A percentile compares a stretch with the other conserved stretches of the same genome.
phyloP scores from a whole-genome alignment of 2,329 filamentous ascomycete genomes.

The Botrytis fabae region DNA sequence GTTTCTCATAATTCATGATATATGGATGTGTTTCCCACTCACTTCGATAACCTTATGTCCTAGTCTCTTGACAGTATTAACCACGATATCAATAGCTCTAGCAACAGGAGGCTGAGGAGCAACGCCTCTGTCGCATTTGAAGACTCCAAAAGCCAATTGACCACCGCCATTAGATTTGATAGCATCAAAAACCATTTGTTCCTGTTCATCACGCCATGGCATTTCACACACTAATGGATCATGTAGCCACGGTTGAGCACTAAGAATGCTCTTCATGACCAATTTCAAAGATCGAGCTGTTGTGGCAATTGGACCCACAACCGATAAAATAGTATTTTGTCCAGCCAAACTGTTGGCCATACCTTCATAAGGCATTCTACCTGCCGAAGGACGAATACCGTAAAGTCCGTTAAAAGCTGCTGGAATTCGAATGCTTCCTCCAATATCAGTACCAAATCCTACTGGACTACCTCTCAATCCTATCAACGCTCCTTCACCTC shows the following conservation, averaged over 20 bases:
- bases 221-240: constrained; percentile 66
- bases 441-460: constrained; percentile 41
- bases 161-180: constrained; percentile 42
- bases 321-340: constrained; percentile 61
- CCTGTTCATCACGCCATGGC: constrained; percentile 58
- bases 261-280: constrained; percentile 56
- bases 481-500: constrained; percentile 41
- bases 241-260: constrained; percentile 61
- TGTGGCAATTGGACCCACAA: constrained; percentile 62
- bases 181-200: constrained; percentile 42
- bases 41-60: constrained; percentile 56
- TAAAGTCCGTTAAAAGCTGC: constrained; percentile 44
- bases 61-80: constrained; percentile 49
- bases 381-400: constrained; percentile 43
- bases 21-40: neutral
- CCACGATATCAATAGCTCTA: constrained; percentile 54
- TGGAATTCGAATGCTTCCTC: constrained; percentile 41
- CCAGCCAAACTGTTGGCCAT: constrained; percentile 61
- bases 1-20: neutral
- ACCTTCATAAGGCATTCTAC: constrained; percentile 51
- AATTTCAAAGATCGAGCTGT: constrained; percentile 56
- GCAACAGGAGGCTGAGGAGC: constrained; percentile 57
- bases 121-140: constrained; percentile 53
- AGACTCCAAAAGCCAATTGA: constrained; percentile 55
- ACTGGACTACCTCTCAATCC: constrained; percentile 38